Conservation (phyloP, 2,329 filamentous ascomycete species). For the Microdochium bolleyi region DNA sequence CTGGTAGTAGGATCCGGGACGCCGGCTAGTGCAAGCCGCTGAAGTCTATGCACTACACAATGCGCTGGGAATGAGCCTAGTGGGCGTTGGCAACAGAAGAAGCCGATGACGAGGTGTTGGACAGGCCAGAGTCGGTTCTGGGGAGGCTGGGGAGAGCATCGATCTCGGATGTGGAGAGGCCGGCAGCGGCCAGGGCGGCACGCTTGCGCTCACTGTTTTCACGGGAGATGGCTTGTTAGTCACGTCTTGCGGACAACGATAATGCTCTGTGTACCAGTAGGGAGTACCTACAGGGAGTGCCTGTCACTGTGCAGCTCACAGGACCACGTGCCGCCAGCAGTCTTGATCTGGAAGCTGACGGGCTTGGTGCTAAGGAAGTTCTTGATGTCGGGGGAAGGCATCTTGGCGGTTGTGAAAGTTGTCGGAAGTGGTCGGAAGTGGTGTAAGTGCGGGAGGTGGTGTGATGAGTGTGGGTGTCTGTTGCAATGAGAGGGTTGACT, state of each 20-base stretch:
- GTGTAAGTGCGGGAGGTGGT: not conserved
- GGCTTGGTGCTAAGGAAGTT: not conserved
- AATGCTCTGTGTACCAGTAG: no score
- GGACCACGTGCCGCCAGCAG: not conserved
- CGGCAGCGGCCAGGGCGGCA: not conserved
- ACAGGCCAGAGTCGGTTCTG: not conserved
- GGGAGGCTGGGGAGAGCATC: not conserved
- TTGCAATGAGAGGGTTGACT: not conserved
- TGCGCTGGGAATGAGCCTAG: not conserved
- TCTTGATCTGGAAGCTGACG: not conserved
- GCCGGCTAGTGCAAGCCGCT: not conserved
- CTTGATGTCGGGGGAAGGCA: not conserved
- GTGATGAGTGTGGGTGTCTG: not conserved
- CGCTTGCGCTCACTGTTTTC: not conserved
- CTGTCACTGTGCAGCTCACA: not conserved
- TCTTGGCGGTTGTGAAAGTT: not conserved
- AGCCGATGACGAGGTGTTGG: not conserved
- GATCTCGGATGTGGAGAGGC: not conserved
- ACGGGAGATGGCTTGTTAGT: not conserved
- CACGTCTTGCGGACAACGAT: no score
- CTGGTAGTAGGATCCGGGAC: no score
- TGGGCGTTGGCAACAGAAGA: not conserved
- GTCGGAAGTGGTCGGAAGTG: not conserved
- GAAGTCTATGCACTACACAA: not conserved
- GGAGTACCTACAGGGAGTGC: not conserved